A percentile compares a stretch with the other conserved stretches of the same genome.
phyloP scores from a whole-genome alignment of 371 early-diverging fungal genomes.

The Mucor racemosus region DNA sequence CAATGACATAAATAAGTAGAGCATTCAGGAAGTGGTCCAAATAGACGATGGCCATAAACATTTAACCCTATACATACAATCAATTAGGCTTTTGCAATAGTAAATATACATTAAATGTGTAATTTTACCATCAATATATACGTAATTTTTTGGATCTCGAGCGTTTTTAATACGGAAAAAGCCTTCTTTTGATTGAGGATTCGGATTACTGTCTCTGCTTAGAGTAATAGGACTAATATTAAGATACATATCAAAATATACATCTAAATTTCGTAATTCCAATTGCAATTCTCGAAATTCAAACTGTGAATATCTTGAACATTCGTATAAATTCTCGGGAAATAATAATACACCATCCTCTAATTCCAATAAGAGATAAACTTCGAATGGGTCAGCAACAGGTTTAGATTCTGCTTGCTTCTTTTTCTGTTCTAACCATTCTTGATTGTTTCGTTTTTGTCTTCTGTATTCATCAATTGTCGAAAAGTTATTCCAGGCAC shows the following conservation, averaged over 20 bases:
- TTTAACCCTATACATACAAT: conserved; percentile 47
- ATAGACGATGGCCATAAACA: conserved; percentile 73
- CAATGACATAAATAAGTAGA: conserved; percentile 77
- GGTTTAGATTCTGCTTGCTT: conserved; percentile 67
- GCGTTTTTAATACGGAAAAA: conserved; percentile 42
- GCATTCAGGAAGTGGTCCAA: conserved; percentile 76
- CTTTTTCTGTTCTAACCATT: conserved; percentile 49
- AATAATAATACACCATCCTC: conserved; percentile 66
- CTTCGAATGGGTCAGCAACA: conserved; percentile 68
- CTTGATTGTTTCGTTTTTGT: conserved; percentile 51
- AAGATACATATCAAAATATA: conserved; percentile 73
- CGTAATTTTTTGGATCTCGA: conserved; percentile 53
- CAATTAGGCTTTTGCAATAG: neutral
- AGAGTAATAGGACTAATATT: conserved; percentile 68
- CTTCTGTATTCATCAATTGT: conserved; percentile 79
- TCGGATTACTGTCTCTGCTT: conserved; percentile 53
- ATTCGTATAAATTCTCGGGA: conserved; percentile 78
- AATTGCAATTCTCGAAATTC: conserved; percentile 70
- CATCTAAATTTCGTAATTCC: conserved; percentile 68
- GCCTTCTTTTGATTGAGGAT: conserved; percentile 32
- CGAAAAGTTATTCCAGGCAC: conserved; percentile 67
- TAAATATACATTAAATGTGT: neutral
- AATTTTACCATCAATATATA: conserved; percentile 64
- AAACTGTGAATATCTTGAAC: conserved; percentile 62
- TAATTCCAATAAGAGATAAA: conserved; percentile 57